Evolutionary conservation across 495 filamentous ascomycete genomes (phyloP), one percentile per base, ranked within the genome.

Genomic region (Trichodelitschia bisporula): DNA sequence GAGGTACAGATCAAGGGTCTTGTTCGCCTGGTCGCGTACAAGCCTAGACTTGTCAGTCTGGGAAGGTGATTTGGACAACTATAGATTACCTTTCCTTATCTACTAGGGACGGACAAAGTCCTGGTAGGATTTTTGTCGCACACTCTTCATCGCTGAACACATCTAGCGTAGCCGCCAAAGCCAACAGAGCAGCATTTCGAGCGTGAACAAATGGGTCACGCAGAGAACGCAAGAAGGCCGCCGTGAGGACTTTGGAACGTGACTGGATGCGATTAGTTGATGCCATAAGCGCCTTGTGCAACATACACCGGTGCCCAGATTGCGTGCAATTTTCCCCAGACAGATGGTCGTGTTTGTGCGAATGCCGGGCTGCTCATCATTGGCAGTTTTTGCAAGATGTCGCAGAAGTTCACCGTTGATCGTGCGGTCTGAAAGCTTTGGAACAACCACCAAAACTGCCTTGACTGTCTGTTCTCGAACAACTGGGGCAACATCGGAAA

Each of bases 281-380:
- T 5, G 31, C 36, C 17, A 56, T 43, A 15, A 11, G 1, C 10
- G 3, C 20, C 13, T 15, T 8, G 15, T n/a, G 33, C 1, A 3
- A 47, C 58, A 36, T 50, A 73, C 69, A 44, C 66, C 67, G 14
- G 64, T 53, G 2, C 80, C 76, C 11, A 97, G 55, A 40, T 90
- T 74, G 40, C 77, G 83, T 2, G 86, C 82, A 37, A 97, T 92
- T 40, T 86, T 91, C 10, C 86, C 86, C 6, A 97, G 52, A 44
- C 86, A 95, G 18, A 97, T 95, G 0, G 89, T 95, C 0, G 86
- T 97, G 45, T 97, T 97, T 4, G 86, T 97, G 36, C 86, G 66
- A 31, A 97, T 97, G 4, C 86, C 86, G 12, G 89, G 84, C 42
- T 97, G 84, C 43, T 93, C 84, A 38, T 97, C 86, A 40, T 95